phyloP scores from a whole-genome alignment of 23 red algal species.

The Agarophyton chilense region DNA sequence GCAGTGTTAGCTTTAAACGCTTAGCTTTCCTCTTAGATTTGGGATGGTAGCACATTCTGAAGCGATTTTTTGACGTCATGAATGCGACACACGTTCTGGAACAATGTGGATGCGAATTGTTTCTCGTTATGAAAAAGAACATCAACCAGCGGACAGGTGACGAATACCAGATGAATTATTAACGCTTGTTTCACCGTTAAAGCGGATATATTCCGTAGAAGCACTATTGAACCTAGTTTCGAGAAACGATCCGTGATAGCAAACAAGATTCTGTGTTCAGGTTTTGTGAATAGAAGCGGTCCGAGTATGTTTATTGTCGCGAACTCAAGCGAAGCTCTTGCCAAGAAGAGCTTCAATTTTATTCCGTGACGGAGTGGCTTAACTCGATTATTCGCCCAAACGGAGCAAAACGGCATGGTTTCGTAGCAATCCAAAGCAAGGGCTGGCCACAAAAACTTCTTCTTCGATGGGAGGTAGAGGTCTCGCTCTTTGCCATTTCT shows the following conservation, averaged over 20 bases:
- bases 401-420: too few relatives aligned
- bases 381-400: background rate
- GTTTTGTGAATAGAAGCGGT: too few relatives aligned
- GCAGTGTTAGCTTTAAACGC: background rate
- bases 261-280: background rate
- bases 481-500: too few relatives aligned
- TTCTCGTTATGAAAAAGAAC: background rate
- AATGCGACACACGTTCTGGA: conserved; percentile 20
- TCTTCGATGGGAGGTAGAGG: too few relatives aligned
- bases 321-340: too few relatives aligned
- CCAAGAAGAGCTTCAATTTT: background rate
- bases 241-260: conserved; percentile 42
- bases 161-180: background rate
- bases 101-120: conserved; percentile 8
- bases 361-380: background rate
- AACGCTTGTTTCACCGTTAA: conserved; percentile 2
- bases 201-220: background rate
- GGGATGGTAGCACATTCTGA: background rate
- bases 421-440: too few relatives aligned
- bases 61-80: background rate
- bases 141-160: background rate
- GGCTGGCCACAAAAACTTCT: too few relatives aligned
- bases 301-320: too few relatives aligned
- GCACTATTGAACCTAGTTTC: conserved; percentile 11
- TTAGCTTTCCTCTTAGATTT: background rate